phyloP scores from a whole-genome alignment of 2,329 filamentous ascomycete species.

The Colletotrichum sp. region DNA sequence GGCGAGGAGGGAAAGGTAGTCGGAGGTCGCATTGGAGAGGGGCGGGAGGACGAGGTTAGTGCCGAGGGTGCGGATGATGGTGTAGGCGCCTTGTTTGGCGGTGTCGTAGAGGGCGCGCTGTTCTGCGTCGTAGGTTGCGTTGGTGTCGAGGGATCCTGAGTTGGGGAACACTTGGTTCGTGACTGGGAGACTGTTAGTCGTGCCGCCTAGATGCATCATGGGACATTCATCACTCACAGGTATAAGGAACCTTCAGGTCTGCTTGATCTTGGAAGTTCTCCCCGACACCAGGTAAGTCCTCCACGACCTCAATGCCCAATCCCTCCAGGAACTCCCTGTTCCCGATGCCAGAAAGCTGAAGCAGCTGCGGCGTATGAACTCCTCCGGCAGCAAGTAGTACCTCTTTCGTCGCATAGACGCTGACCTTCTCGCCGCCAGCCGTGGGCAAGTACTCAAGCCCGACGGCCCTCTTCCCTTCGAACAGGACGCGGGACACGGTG shows the following conservation, averaged over 20 bases:
- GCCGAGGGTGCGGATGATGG: conserved; percentile 29
- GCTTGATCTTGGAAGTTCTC: conserved; percentile 49
- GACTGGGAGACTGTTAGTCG: not conserved
- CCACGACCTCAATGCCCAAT: conserved; percentile 43
- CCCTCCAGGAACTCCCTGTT: conserved; percentile 35
- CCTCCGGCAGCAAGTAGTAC: conserved; percentile 46
- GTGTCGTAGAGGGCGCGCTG: conserved; percentile 34
- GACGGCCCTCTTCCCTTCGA: conserved; percentile 55
- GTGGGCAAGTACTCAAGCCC: conserved; percentile 59
- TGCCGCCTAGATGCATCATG: rapidly evolving
- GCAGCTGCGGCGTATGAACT: conserved; percentile 45
- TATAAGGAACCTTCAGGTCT: conserved; percentile 27
- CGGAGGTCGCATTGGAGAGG: conserved; percentile 35
- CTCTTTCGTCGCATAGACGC: conserved; percentile 32
- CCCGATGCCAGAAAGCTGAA: conserved; percentile 55
- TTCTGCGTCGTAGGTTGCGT: conserved; percentile 37
- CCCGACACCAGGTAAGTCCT: conserved; percentile 54
- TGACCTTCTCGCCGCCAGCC: not conserved
- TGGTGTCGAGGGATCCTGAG: conserved; percentile 30
- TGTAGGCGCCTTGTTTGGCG: conserved; percentile 32
- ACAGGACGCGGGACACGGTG: conserved; percentile 60
- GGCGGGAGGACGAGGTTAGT: conserved; percentile 35
- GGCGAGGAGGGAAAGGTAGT: conserved; percentile 28
- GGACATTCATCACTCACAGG: conserved; percentile 2
- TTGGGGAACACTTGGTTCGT: conserved; percentile 31